Conservation (phyloP, 1,284 basidiomycete species). For the Wolfiporia cocos region DNA sequence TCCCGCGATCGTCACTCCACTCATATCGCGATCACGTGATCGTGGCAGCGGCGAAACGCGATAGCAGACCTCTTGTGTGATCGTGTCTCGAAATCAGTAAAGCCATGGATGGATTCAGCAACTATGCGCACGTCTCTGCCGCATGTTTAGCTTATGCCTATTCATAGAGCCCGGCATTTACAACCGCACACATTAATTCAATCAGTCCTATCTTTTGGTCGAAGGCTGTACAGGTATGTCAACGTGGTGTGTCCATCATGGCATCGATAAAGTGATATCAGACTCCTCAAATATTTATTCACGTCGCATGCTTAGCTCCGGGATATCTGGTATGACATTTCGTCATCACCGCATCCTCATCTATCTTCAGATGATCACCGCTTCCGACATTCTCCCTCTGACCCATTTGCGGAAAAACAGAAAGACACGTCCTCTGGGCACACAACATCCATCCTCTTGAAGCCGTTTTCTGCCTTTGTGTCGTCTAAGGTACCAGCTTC, state of each 20-base stretch:
- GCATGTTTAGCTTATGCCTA: no score
- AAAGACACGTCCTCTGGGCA: conserved; percentile 11
- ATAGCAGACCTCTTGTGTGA: no score
- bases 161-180: conserved; percentile 56
- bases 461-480: conserved; percentile 22
- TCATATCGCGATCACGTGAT: no score
- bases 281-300: no score
- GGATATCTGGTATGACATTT: conserved; percentile 37
- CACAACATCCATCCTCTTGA: conserved; percentile 17
- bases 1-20: no score
- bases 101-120: no score
- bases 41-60: not conserved
- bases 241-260: no score
- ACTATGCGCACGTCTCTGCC: no score
- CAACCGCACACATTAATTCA: conserved; percentile 44
- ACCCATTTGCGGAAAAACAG: conserved; percentile 5
- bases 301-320: no score
- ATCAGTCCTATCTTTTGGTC: conserved; percentile 60
- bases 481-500: conserved; percentile 18
- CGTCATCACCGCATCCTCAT: not conserved
- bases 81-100: no score
- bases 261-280: no score
- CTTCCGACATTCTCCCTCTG: not conserved
- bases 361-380: not conserved
- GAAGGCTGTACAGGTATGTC: conserved; percentile 48